Evolutionary conservation across 2,329 filamentous ascomycete species (phyloP).

Genomic region (Incumbomyces delicatus): DNA sequence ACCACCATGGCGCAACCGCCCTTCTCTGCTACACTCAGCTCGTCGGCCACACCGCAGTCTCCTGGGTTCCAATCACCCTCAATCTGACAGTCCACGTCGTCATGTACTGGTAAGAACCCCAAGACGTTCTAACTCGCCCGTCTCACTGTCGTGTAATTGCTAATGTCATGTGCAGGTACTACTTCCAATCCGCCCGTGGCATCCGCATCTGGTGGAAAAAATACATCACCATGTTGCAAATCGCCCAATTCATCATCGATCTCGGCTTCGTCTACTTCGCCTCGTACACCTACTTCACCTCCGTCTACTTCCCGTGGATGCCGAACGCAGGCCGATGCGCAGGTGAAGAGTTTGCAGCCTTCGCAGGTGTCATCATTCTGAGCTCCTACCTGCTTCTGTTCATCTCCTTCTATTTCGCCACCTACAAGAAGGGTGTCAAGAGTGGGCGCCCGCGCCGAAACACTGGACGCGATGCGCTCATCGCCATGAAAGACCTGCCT

Average conservation of each 20-base stretch:
- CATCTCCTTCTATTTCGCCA: constrained; percentile 97
- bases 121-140: background rate
- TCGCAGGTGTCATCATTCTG: constrained; percentile 82
- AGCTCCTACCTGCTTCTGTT: constrained; percentile 95
- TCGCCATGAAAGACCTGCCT: constrained; percentile 71
- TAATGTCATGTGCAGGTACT: constrained; percentile 89
- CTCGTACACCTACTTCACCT: constrained; percentile 97
- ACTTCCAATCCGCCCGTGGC: constrained; percentile 96
- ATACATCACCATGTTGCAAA: constrained; percentile 96
- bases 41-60: constrained; percentile 82
- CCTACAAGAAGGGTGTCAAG: constrained; percentile 64
- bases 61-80: constrained; percentile 86
- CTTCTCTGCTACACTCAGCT: constrained; percentile 97
- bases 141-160: background rate
- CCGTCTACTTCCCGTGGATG: constrained; percentile 75
- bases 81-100: constrained; percentile 93
- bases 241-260: constrained; percentile 93
- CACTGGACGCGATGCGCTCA: constrained; percentile 73
- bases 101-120: constrained; percentile 82
- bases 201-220: constrained; percentile 99
- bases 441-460: constrained; percentile 35
- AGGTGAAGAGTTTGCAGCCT: constrained; percentile 92
- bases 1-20: constrained; percentile 94
- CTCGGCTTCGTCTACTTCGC: constrained; percentile 98
- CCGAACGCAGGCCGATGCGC: constrained; percentile 80